phyloP scores from a whole-genome alignment of 306 rosid species.

The Cicer yamashitae region DNA sequence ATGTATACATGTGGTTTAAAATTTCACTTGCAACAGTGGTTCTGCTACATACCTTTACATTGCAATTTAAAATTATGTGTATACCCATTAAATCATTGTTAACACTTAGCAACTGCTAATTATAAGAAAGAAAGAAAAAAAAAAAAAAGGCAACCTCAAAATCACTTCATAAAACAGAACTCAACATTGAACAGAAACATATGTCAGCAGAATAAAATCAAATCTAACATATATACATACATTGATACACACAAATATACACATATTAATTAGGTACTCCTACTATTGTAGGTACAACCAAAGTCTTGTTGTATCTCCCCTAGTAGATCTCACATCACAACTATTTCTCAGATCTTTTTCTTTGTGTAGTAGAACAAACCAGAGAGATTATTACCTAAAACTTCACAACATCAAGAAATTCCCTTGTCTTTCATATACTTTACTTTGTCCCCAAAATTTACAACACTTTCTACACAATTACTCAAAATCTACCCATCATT shows the following conservation, averaged over 20 bases:
- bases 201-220: conserved; percentile 15
- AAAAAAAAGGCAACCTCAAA: neutral
- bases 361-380: conserved; percentile 1
- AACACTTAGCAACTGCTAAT: neutral
- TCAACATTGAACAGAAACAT: neutral
- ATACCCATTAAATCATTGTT: neutral
- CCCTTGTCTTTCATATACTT: conserved; percentile 39
- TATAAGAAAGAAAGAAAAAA: neutral
- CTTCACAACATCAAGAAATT: conserved; percentile 38
- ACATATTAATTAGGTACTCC: conserved; percentile 29
- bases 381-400: conserved; percentile 32
- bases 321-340: conserved; percentile 39
- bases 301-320: conserved; percentile 37
- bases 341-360: conserved; percentile 39
- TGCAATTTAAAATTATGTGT: too few relatives aligned
- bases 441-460: conserved; percentile 46
- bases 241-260: neutral
- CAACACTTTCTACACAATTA: conserved; percentile 35
- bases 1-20: neutral
- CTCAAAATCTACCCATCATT: conserved; percentile 37
- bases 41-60: too few relatives aligned
- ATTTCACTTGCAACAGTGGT: too few relatives aligned
- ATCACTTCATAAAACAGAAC: conserved; percentile 31
- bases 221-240: neutral
- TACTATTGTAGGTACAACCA: conserved; percentile 9